phyloP scores from a whole-genome alignment of 2,329 filamentous ascomycete genomes.

The Graphium sp. region DNA sequence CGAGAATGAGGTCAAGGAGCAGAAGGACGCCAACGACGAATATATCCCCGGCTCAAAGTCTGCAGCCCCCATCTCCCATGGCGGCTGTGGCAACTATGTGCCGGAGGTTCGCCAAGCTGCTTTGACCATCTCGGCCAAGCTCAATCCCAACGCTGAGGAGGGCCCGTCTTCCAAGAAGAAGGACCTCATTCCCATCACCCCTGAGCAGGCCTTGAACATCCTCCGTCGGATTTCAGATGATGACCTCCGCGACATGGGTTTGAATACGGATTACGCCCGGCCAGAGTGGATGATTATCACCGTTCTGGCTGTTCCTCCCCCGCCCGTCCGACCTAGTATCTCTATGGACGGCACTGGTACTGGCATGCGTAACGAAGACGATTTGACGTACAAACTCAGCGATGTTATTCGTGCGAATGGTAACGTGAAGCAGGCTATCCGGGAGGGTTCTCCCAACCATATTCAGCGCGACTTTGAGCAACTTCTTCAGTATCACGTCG shows the following conservation, averaged over 20 bases:
- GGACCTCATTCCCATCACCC: constrained; percentile 69
- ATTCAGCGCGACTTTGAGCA: constrained; percentile 83
- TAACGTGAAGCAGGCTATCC: constrained; percentile 80
- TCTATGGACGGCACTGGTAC: constrained; percentile 89
- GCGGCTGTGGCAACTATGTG: constrained; percentile 83
- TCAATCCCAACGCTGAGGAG: constrained; percentile 38
- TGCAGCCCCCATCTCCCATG: constrained; percentile 46
- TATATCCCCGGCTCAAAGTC: constrained; percentile 43
- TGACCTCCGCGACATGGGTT: constrained; percentile 71
- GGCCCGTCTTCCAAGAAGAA: constrained; percentile 42
- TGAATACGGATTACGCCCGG: constrained; percentile 88
- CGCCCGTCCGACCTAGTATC: constrained; percentile 90
- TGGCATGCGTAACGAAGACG: constrained; percentile 90
- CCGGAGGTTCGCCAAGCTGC: constrained; percentile 79
- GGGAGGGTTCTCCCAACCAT: constrained; percentile 82
- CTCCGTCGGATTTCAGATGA: constrained; percentile 71
- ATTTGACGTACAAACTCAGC: constrained; percentile 97
- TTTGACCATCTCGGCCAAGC: constrained; percentile 48
- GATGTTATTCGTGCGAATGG: constrained; percentile 97
- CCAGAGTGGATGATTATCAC: constrained; percentile 98
- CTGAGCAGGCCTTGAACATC: constrained; percentile 70
- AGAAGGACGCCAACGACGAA: constrained; percentile 52
- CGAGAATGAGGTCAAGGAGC: constrained; percentile 58
- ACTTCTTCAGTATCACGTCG: constrained; percentile 91
- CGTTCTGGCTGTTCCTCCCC: constrained; percentile 85